Percentiles rank a stretch among this genome's conserved stretches.
These are phyloP conservation scores for Candida pseudoviswanathii DNA, from an alignment of 1,139 yeast genomes.

Conservation along the genomic window DNA sequence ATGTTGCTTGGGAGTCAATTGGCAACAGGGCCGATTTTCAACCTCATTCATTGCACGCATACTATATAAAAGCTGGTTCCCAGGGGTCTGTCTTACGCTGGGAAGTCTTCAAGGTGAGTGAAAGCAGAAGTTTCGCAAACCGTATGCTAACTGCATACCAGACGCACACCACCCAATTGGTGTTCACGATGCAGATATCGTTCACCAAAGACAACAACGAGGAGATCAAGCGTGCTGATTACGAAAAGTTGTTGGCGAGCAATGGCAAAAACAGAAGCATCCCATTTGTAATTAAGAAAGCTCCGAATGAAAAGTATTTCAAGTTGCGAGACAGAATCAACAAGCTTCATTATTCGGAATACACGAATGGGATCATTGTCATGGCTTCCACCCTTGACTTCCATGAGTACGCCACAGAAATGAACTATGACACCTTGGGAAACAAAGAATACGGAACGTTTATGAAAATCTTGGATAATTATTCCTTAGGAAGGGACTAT, in stretches of 20 bases:
- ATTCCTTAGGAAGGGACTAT: conserved; percentile 25
- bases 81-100: conserved; percentile 33
- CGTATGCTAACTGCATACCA: conserved; percentile 40
- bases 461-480: conserved; percentile 34
- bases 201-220: conserved; percentile 35
- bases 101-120: conserved; percentile 34
- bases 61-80: conserved; percentile 43
- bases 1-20: conserved; percentile 43
- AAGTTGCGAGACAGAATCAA: conserved; percentile 36
- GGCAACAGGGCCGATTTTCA: conserved; percentile 26
- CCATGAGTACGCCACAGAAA: conserved; percentile 20
- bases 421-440: conserved; percentile 26
- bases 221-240: conserved; percentile 17
- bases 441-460: conserved; percentile 36
- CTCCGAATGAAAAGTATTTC: conserved; percentile 33
- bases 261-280: conserved; percentile 19
- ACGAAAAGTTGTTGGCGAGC: conserved; percentile 11
- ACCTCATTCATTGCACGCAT: conserved; percentile 44
- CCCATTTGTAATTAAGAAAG: conserved; percentile 34
- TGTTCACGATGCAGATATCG: conserved; percentile 36
- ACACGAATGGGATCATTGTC: conserved; percentile 36
- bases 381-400: conserved; percentile 36
- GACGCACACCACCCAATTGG: conserved; percentile 29
- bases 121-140: conserved; percentile 40
- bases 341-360: conserved; percentile 25